Evolutionary conservation across 1,284 basidiomycete genomes (phyloP).

Genomic region (Stygiomarasmius scandens): DNA sequence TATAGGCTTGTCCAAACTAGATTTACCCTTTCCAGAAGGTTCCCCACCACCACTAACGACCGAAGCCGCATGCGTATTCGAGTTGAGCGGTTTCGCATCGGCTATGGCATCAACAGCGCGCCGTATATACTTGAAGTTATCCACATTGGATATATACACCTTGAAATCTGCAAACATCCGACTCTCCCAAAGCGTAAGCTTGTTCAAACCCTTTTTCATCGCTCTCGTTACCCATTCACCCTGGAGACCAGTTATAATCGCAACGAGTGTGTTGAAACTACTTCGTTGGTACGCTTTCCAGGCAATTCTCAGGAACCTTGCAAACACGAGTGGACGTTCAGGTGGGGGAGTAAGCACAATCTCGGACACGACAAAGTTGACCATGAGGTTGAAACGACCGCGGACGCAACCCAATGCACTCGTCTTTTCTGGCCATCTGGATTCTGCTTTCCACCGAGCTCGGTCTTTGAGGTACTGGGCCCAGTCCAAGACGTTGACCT

Average conservation of each 20-base stretch:
- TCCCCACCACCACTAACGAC: slow-evolving; percentile 48
- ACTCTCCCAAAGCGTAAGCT: slow-evolving; percentile 73
- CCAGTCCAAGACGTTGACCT: slow-evolving; percentile 83
- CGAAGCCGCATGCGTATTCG: slow-evolving; percentile 50
- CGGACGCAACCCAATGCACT: slow-evolving; percentile 76
- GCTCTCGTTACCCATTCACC: slow-evolving; percentile 72
- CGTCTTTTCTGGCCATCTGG: slow-evolving; percentile 58
- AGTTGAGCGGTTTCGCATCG: slow-evolving; percentile 61
- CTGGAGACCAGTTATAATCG: slow-evolving; percentile 80
- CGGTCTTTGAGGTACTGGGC: slow-evolving; percentile 77
- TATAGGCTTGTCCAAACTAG: slow-evolving; percentile 39
- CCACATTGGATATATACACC: slow-evolving; percentile 64
- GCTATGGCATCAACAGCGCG: slow-evolving; percentile 65
- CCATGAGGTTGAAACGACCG: slow-evolving; percentile 87
- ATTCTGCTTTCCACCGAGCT: slow-evolving; percentile 68
- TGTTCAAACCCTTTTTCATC: slow-evolving; percentile 70
- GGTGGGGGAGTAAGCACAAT: slow-evolving; percentile 68
- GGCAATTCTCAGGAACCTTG: slow-evolving; percentile 85
- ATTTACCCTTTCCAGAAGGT: slow-evolving; percentile 40
- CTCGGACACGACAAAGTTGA: slow-evolving; percentile 83
- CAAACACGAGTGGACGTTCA: slow-evolving; percentile 69
- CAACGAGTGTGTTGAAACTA: slow-evolving; percentile 82
- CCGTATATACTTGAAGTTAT: slow-evolving; percentile 80
- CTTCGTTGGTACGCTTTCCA: slow-evolving; percentile 84
- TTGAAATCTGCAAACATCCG: slow-evolving; percentile 80